Evolutionary conservation across 106 monocot species (phyloP).

Genomic region (Dioscorea alata): DNA sequence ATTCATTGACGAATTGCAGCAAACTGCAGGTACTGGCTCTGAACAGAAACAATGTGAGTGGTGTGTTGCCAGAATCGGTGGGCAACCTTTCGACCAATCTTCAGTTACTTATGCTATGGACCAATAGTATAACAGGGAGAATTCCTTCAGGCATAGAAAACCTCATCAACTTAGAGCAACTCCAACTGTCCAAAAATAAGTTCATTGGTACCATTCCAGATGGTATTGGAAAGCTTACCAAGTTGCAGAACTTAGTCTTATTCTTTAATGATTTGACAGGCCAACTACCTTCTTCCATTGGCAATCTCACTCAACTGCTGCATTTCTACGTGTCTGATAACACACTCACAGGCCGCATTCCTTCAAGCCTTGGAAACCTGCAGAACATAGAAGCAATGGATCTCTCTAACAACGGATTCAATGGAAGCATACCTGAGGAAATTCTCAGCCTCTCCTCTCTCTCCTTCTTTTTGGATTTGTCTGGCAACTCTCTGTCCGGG

Average conservation of each 20-base stretch:
- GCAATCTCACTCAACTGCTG: not conserved
- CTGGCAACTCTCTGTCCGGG: not conserved
- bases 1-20: not conserved
- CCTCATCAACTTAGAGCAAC: not conserved
- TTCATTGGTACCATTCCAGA: not conserved
- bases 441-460: not conserved
- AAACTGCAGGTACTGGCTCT: too few species aligned
- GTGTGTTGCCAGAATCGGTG: too few species aligned
- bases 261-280: not conserved
- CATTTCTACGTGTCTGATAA: not conserved
- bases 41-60: too few species aligned
- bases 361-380: slow-evolving; percentile 3
- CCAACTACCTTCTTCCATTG: not conserved
- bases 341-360: not conserved
- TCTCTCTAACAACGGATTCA: not conserved
- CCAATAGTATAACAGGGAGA: not conserved
- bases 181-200: not conserved
- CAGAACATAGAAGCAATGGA: not conserved
- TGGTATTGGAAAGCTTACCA: not conserved
- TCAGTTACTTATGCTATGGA: not conserved
- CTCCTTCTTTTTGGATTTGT: not conserved
- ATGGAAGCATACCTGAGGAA: not conserved
- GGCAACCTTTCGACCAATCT: too few species aligned
- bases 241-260: not conserved
- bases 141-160: not conserved